Base-by-base conservation (phyloP, 1,284 basidiomycete genomes). In the Irpex sp. region DNA sequence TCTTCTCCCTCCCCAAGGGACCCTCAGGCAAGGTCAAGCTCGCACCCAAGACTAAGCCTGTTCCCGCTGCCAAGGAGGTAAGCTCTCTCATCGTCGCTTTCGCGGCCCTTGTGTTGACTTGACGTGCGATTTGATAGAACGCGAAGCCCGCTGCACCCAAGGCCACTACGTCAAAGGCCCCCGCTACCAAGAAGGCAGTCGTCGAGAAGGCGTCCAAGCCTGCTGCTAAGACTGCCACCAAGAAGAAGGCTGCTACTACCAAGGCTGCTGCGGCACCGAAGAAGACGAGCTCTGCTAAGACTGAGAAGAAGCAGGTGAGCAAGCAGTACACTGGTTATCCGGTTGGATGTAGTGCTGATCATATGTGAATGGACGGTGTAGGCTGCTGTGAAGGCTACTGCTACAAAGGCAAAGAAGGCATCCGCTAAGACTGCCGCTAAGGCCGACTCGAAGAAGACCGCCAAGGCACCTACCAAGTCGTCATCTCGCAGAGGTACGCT, bases 1-100 rank as follows among this genome's bases (percentile, higher is more conserved):
- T 87, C 66, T 94, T 97, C 71, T 75, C 84, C 47, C 82, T 96
- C 36, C 94, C 94, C 69, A 96, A 96, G 82, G 94, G 94, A 83
- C 63, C 65, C 59, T 70, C 72, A 0, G 71, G 72, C 64, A 75
- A 74, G 67, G 72, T 74, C 56, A 74, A 74, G 69, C 78, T 86
- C 48, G 77, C 82, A 21, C 77, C 85, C 63, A 84, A 77, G 73
- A 66, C 67, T 37, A 75, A 75, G 65, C 72, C 75, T 16, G 79
- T 82, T 64, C 72, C 83, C 72, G 73, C 80, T 74, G 28, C 28
- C 28, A 76, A 89, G 71, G 88, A 91, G 84, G 87, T 87, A 57
- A 54, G 77, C 28, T 23, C 37, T 37, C 5, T 35, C 28, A 23
- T 45, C 19, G 54, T 16, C 14, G 5, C 14, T 28, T 0, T n/a